Evolutionary conservation across 2,329 filamentous ascomycete genomes (phyloP).

Genomic region (Exophiala spinifera): DNA sequence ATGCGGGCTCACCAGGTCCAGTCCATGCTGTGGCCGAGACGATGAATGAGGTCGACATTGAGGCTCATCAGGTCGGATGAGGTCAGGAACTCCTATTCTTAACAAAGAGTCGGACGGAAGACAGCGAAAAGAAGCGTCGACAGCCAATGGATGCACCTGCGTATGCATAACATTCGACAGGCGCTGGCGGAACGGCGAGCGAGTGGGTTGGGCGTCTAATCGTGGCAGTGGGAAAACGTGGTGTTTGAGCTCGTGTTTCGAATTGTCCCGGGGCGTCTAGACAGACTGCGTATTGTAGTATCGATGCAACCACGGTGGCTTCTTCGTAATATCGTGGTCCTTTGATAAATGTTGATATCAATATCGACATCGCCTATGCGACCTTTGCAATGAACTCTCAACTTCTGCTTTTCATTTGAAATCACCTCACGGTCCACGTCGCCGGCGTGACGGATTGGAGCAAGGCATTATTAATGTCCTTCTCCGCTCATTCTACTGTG

Average conservation of each 20-base stretch:
- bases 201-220: conserved; percentile 11
- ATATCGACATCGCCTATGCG: too few relatives aligned
- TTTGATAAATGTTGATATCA: too few relatives aligned
- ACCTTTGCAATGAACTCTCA: too few relatives aligned
- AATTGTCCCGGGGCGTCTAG: too few relatives aligned
- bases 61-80: conserved; percentile 1
- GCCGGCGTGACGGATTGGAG: too few relatives aligned
- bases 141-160: conserved; percentile 8
- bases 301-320: too few relatives aligned
- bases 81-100: conserved; percentile 12
- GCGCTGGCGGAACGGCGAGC: conserved; percentile 6
- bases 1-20: conserved; percentile 10
- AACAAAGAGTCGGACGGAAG: conserved; percentile 4
- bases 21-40: conserved; percentile 3
- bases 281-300: too few relatives aligned
- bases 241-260: conserved; percentile 5
- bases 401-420: too few relatives aligned
- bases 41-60: conserved; percentile 2
- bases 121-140: background rate
- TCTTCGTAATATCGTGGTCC: too few relatives aligned
- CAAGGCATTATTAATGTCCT: too few relatives aligned
- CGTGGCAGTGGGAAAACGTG: conserved; percentile 7
- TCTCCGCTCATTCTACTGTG: too few relatives aligned
- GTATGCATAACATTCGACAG: conserved; percentile 8
- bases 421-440: too few relatives aligned